phyloP scores from a whole-genome alignment of 495 filamentous ascomycete genomes.

The Neurospora tetrasperma region DNA sequence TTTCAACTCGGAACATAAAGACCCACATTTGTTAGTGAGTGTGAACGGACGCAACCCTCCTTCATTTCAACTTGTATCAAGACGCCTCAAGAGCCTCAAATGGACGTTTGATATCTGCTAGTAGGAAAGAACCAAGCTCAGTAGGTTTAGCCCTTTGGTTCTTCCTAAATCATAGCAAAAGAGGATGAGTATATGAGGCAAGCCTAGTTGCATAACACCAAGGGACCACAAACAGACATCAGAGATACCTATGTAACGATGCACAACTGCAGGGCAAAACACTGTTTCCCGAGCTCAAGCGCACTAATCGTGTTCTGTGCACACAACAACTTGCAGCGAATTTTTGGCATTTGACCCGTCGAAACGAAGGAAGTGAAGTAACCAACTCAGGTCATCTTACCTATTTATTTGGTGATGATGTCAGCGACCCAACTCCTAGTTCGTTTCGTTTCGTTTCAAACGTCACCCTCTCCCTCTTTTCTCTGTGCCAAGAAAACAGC shows the following conservation, averaged over 20 bases:
- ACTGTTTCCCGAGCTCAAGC: too few relatives aligned
- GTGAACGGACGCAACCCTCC: not conserved
- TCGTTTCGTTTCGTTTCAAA: not conserved
- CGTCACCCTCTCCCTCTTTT: not conserved
- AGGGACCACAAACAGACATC: not conserved
- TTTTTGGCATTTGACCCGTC: not conserved
- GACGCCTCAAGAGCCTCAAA: not conserved
- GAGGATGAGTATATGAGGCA: not conserved
- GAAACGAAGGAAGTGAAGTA: not conserved
- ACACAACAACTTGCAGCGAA: not conserved
- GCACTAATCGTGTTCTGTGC: not conserved
- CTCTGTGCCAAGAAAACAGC: not conserved
- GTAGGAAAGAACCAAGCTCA: too few relatives aligned
- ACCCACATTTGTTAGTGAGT: not conserved
- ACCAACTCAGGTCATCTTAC: not conserved
- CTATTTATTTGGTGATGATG: not conserved
- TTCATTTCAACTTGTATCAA: not conserved
- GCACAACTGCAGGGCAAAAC: not conserved
- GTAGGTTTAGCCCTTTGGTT: not conserved
- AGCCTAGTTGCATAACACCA: not conserved
- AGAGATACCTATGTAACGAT: not conserved
- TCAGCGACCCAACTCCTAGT: not conserved
- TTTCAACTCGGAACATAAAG: too few relatives aligned
- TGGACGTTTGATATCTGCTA: not conserved
- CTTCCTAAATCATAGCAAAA: not conserved